phyloP scores from a whole-genome alignment of 2,329 filamentous ascomycete species.

The Fusarium austroafricanum region DNA sequence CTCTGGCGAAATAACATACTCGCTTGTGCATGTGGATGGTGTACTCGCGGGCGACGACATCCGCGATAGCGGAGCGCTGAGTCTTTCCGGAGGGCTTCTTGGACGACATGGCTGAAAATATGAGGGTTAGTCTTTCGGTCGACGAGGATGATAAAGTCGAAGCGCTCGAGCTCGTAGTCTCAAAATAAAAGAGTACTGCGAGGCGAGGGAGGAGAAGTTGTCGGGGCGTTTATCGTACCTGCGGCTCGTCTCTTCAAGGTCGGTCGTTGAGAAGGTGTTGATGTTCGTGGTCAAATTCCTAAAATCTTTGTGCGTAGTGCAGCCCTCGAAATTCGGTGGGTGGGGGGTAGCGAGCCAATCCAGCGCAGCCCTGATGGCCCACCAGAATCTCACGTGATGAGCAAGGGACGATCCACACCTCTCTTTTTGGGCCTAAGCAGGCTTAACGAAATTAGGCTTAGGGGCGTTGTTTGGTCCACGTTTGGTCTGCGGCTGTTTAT shows the following conservation, averaged over 20 bases:
- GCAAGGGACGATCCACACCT: slow-evolving; percentile 6
- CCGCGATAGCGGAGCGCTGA: slow-evolving; percentile 93
- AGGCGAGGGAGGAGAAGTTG: slow-evolving; percentile 32
- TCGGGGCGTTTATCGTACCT: slow-evolving; percentile 53
- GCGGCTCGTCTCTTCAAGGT: slow-evolving; percentile 56
- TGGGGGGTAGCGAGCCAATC: slow-evolving; percentile 53
- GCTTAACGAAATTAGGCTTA: slow-evolving; percentile 40
- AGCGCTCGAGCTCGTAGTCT: slow-evolving; percentile 41
- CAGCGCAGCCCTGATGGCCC: slow-evolving; percentile 23
- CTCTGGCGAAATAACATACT: slow-evolving; percentile 49
- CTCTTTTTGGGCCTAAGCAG: neutral
- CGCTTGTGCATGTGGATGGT: slow-evolving; percentile 99
- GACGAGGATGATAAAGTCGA: slow-evolving; percentile 31
- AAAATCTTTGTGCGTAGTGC: slow-evolving; percentile 59
- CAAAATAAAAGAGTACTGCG: slow-evolving; percentile 25
- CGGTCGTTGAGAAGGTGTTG: slow-evolving; percentile 54
- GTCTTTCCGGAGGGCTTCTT: slow-evolving; percentile 55
- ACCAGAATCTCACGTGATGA: slow-evolving; percentile 45
- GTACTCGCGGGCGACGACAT: slow-evolving; percentile 99
- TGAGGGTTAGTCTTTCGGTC: slow-evolving; percentile 46
- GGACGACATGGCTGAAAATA: slow-evolving; percentile 57
- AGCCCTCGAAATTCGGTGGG: slow-evolving; percentile 52
- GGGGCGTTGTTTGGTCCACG: slow-evolving; percentile 37
- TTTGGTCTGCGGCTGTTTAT: slow-evolving; percentile 42
- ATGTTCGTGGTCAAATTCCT: slow-evolving; percentile 53